Base-by-base conservation (phyloP, 768 basidiomycete species). In the Dendrothele bispora region DNA sequence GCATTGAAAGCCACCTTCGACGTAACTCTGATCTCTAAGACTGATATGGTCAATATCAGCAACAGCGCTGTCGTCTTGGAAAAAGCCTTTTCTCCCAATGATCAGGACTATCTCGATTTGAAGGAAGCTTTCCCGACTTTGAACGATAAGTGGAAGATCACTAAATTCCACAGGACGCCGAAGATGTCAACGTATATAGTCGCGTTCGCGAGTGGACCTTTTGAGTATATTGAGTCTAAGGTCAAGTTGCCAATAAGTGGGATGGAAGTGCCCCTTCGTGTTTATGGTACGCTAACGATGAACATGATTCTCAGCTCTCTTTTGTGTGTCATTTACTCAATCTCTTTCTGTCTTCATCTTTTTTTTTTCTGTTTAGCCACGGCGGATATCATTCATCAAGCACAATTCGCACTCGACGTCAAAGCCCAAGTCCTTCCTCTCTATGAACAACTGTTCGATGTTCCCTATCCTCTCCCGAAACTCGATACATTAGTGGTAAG, bases 401-500 rank as follows among this genome's bases (percentile, higher is more conserved):
- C 79, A 7, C 66, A 78, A 46, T 83, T 84, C 55, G 81, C 79
- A 15, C 74, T 90, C 35, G 84, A 86, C 50, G 75, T 87, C 53
- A 88, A 82, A 63, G 69, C 71, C 7, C 70, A 66, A 35, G 78
- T 81, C 3, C 64, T 88, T 34, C 85, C 87, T 4, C 56, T 84
- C 20, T 88, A 86, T 61, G 87, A 89, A 63, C 61, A 79, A 57
- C 73, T 88, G 44, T 89, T 90, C 55, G 79, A 85, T 54, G 76
- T 90, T 50, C 80, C 83, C 47, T 90, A 80, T 61, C 86, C 88
- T 7, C 71, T 89, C 25, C 83, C 86, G 8, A 90, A 89, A 68
- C 71, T 89, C 42, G 88, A 89, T 57, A 86, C 85, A 3, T 68
- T 89, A 6, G 82, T 84, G 42, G 74, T 73, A 51, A n/a, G n/a